Base-by-base conservation (phyloP, 192 early-diverging fungal species). In the Backusella luteola region DNA sequence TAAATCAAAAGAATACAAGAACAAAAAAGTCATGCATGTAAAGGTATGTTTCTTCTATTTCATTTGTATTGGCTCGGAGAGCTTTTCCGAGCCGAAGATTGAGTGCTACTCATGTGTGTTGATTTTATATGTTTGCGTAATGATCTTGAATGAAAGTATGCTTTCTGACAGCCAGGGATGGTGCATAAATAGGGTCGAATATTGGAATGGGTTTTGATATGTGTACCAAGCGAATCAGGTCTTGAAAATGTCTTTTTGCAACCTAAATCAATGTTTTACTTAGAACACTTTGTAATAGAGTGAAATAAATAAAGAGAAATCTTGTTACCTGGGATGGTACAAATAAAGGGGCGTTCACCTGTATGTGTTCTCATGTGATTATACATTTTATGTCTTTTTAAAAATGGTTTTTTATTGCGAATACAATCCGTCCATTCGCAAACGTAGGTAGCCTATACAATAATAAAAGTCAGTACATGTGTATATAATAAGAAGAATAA, bases 341-440 rank as follows among this genome's bases (percentile, higher is more conserved):
- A 93, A 46, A 85, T 78, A 83, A 91, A 92, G 6, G 92, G 92
- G 66, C 88, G 83, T 77, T 93, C 92, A 35, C 92, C 92, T 6
- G 90, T 93, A 71, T 93, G 91, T 1, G 88, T 91, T 4, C 92
- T 87, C 77, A 91, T 85, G 67, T 93, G 92, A 68, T 91, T 91
- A 46, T 86, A 86, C 70, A 92, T 84, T 67, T 92, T 91, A 66
- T 91, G 90, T 36, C 89, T 83, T 76, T 91, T 89, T 75, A 87
- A 76, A 84, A 92, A 92, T 21, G 91, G 88, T 79, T 86, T 86
- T 41, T 86, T 76, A 67, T 84, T 84, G 21, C 83, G 80, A 14
- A 79, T 78, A 68, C 85, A 86, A 49, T 83, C 81, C 36, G 77
- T 74, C 85, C 85, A 86, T 53, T 86, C 82, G 42, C 85, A 86